Base-by-base conservation (phyloP, 352 stramenopile genomes). In the Pilasporangium apinafurcum region DNA sequence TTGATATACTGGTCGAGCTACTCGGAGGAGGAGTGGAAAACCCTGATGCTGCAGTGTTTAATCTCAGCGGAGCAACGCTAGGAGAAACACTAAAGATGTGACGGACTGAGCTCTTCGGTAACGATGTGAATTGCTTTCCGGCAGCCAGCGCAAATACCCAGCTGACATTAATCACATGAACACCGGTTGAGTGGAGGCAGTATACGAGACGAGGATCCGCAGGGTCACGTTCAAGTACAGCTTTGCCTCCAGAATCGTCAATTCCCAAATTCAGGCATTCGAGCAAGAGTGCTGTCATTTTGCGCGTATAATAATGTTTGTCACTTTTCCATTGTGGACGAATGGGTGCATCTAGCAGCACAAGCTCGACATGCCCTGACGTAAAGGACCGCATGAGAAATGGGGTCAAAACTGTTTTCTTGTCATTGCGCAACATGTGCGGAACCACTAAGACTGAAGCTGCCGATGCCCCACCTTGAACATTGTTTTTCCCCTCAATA, bases 61-160 rank as follows among this genome's bases (percentile, higher is more conserved):
- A 26, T 13, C 35, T 5, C 16, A 30, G 5, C 24, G 31, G 35
- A 22, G 43, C 20, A 3, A 29, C 63, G 26, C 48, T 54, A 4
- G 80, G 77, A 8, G 77, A 86, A 8, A 92, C 62, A 46, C 77
- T 80, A 44, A 92, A 89, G 27, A 90, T 68, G 42, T 87, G 80
- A 14, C 78, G 77, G 34, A 79, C 80, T 16, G 77, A 75, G 43
- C 62, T 88, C 44, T 79, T 83, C 9, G 79, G 74, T 4, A 87
- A 52, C 13, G 60, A 50, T 8, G 61, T 61, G 29, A 86, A 86
- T 37, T 76, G 57, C 33, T 86, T 85, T 12, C 73, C 72, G 0
- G 62, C 58, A 2, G 71, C 65, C 8, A 87, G 61, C 16, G 62
- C 56, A 42, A 75, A 68, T 7, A 86, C 74, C 77, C 77, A 92